Evolutionary conservation across 2,329 filamentous ascomycete species (phyloP).

Genomic region (Pyricularia grisea): DNA sequence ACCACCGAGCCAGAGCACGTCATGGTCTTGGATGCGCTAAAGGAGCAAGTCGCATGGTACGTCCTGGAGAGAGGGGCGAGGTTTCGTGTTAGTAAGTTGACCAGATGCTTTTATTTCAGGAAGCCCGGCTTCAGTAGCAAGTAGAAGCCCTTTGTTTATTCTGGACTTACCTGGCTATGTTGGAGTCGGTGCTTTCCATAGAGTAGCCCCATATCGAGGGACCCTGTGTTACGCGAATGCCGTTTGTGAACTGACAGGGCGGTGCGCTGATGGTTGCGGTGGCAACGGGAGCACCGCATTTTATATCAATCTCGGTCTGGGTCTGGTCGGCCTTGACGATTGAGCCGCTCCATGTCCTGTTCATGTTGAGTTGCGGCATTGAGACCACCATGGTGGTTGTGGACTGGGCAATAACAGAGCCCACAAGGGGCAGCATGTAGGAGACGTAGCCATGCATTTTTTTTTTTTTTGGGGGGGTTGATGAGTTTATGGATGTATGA

Average conservation of each 20-base stretch:
- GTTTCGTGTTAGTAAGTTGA: background rate
- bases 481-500: background rate
- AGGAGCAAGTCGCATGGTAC: background rate
- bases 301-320: background rate
- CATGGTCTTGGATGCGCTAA: background rate
- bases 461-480: no score
- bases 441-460: background rate
- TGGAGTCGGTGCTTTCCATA: background rate
- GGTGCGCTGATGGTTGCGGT: background rate
- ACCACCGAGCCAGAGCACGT: slow-evolving; percentile 4
- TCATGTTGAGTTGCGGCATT: background rate
- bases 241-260: background rate
- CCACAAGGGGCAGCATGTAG: background rate
- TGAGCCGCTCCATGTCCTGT: background rate
- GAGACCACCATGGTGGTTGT: background rate
- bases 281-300: background rate
- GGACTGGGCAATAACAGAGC: background rate
- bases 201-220: background rate
- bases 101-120: background rate
- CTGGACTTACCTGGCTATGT: background rate
- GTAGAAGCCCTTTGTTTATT: background rate
- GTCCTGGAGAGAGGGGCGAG: background rate
- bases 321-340: background rate
- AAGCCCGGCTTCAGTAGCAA: background rate
- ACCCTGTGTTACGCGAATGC: background rate